phyloP scores from a whole-genome alignment of 1,139 yeast genomes.

The Insectozyma bohioensis region DNA sequence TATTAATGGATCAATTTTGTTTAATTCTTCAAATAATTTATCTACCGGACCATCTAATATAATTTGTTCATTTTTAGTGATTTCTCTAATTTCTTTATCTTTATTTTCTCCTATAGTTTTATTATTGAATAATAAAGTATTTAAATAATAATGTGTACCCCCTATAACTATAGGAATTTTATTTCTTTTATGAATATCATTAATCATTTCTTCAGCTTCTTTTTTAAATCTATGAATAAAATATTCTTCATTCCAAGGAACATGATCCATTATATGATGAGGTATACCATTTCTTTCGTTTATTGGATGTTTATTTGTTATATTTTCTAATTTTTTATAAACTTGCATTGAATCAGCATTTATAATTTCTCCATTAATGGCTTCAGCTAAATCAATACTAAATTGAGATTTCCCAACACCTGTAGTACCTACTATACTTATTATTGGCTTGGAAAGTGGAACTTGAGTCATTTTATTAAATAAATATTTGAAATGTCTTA shows the following conservation, averaged over 20 bases:
- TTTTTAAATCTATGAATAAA: slow-evolving; percentile 75
- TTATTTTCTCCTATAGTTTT: slow-evolving; percentile 39
- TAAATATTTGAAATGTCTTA: too few relatives aligned
- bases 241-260: slow-evolving; percentile 78
- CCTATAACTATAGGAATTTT: slow-evolving; percentile 90
- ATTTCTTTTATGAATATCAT: slow-evolving; percentile 65
- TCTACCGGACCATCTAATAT: slow-evolving; percentile 61
- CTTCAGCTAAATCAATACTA: slow-evolving; percentile 75
- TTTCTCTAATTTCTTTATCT: slow-evolving; percentile 4
- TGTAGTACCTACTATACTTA: slow-evolving; percentile 89
- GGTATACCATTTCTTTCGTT: slow-evolving; percentile 69
- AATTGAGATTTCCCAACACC: slow-evolving; percentile 98
- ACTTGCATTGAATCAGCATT: slow-evolving; percentile 97
- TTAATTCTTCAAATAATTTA: slow-evolving; percentile 46
- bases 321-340: slow-evolving; percentile 67
- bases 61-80: slow-evolving; percentile 37
- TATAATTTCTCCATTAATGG: slow-evolving; percentile 82
- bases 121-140: slow-evolving; percentile 69
- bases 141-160: slow-evolving; percentile 93
- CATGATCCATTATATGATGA: slow-evolving; percentile 88
- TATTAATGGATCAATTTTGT: slow-evolving; percentile 63
- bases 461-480: slow-evolving; percentile 21
- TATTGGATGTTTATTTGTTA: slow-evolving; percentile 90
- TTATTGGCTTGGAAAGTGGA: slow-evolving; percentile 45
- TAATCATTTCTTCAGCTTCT: slow-evolving; percentile 63